Evolutionary conservation across 257 asterid species (phyloP).

Genomic region (Przewalskia tangutica): DNA sequence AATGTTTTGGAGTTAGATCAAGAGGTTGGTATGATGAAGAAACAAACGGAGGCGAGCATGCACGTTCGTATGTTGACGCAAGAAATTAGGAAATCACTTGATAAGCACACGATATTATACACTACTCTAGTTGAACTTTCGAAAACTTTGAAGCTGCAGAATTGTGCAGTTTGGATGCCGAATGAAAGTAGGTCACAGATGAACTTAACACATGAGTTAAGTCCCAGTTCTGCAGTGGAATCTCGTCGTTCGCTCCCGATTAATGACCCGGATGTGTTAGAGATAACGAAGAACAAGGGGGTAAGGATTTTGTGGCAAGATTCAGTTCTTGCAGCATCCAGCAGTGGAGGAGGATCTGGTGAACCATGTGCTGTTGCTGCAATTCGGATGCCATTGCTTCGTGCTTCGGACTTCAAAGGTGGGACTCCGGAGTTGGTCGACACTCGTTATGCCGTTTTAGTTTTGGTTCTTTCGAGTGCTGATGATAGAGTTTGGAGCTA

Average conservation of each 20-base stretch:
- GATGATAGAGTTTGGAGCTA: constrained; percentile 21
- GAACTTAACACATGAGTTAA: constrained; percentile 37
- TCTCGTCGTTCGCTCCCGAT: constrained; percentile 13
- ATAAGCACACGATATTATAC: constrained; percentile 33
- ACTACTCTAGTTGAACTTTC: constrained; percentile 42
- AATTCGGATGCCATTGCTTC: constrained; percentile 33
- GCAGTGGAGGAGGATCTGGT: constrained; percentile 25
- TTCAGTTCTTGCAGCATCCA: constrained; percentile 28
- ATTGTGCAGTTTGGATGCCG: constrained; percentile 49
- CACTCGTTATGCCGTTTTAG: constrained; percentile 31
- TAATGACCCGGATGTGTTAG: constrained; percentile 32
- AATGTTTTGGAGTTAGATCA: constrained; percentile 40
- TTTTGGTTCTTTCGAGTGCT: constrained; percentile 25
- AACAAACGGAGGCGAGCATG: constrained; percentile 33
- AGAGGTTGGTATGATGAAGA: constrained; percentile 41
- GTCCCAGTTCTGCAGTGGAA: constrained; percentile 17
- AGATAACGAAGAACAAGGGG: constrained; percentile 28
- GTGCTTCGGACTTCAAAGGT: constrained; percentile 34
- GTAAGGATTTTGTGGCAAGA: constrained; percentile 28
- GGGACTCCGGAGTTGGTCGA: constrained; percentile 34
- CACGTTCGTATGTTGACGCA: constrained; percentile 39
- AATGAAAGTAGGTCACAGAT: constrained; percentile 24
- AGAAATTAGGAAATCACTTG: constrained; percentile 37
- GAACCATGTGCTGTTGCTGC: constrained; percentile 32
- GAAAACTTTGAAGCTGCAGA: constrained; percentile 33